A percentile compares a stretch with the other conserved stretches of the same genome.
These are phyloP conservation scores for Mycena vitilis DNA, from an alignment of 768 basidiomycete species.

Conservation along the genomic window DNA sequence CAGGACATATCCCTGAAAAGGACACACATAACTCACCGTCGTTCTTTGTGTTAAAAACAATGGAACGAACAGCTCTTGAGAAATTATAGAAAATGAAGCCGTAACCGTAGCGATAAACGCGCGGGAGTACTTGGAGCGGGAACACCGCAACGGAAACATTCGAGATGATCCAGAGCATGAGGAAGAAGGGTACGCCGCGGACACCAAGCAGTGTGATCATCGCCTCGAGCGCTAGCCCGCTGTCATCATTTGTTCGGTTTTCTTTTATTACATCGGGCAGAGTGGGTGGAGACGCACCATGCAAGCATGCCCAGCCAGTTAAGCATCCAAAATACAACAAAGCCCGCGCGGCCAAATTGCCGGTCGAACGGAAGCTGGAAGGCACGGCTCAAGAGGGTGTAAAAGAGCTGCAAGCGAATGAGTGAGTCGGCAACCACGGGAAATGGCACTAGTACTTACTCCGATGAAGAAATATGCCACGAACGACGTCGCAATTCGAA, in stretches of 20 bases:
- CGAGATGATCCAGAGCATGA: constrained; percentile 71
- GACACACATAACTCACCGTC: constrained; percentile 52
- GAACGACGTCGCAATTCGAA: constrained; percentile 54
- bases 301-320: constrained; percentile 68
- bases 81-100: constrained; percentile 81
- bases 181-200: constrained; percentile 68
- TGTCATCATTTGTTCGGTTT: constrained; percentile 34
- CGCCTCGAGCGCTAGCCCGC: constrained; percentile 72
- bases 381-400: constrained; percentile 66
- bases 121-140: constrained; percentile 70
- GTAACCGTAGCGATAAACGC: constrained; percentile 73
- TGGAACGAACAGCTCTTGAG: constrained; percentile 65
- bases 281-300: constrained; percentile 49
- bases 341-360: constrained; percentile 63
- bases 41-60: constrained; percentile 76
- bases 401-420: constrained; percentile 56
- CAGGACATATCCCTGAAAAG: neutral
- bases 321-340: constrained; percentile 78
- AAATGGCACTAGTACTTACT: too few relatives aligned
- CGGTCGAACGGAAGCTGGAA: constrained; percentile 68
- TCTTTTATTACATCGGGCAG: neutral
- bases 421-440: too few relatives aligned
- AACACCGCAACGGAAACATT: constrained; percentile 69
- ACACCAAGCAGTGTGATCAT: constrained; percentile 66
- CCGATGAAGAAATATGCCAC: constrained; percentile 53